phyloP scores from a whole-genome alignment of 305 asterid species.

The Ajuga reptans region DNA sequence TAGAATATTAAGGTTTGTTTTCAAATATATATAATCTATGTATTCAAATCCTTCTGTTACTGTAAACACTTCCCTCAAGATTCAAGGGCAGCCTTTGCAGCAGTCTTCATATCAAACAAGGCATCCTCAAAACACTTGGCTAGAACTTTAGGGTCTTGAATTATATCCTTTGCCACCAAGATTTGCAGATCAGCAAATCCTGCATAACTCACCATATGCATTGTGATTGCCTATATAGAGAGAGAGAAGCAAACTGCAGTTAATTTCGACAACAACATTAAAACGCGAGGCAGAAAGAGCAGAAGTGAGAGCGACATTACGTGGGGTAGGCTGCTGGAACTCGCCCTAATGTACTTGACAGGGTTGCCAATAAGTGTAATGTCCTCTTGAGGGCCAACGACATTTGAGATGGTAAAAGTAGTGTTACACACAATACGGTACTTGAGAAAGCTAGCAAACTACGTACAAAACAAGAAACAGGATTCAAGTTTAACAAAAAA shows the following conservation, averaged over 20 bases:
- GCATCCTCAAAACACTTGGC: constrained; percentile 70
- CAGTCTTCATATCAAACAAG: constrained; percentile 57
- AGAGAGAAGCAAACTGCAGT: background rate
- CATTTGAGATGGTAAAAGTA: constrained; percentile 59
- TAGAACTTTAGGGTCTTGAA: constrained; percentile 64
- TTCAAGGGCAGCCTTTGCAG: constrained; percentile 26
- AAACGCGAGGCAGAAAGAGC: background rate
- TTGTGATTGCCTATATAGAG: constrained; percentile 53
- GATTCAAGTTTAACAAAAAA: background rate
- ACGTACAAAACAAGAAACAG: constrained; percentile 19
- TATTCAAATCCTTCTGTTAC: background rate
- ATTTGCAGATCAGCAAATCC: constrained; percentile 78
- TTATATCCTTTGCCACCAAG: constrained; percentile 64
- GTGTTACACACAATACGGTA: constrained; percentile 62
- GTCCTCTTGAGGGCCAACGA: constrained; percentile 68
- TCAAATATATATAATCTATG: background rate
- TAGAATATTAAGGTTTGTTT: background rate
- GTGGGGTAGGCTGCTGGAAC: constrained; percentile 54
- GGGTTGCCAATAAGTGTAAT: constrained; percentile 50
- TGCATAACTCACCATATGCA: constrained; percentile 87
- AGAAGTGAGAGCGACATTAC: constrained; percentile 26
- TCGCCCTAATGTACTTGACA: constrained; percentile 42
- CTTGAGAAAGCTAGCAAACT: constrained; percentile 48
- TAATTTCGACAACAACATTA: background rate
- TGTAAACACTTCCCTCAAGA: background rate